phyloP scores from a whole-genome alignment of 805 yeast genomes.

The Hanseniaspora singularis region DNA sequence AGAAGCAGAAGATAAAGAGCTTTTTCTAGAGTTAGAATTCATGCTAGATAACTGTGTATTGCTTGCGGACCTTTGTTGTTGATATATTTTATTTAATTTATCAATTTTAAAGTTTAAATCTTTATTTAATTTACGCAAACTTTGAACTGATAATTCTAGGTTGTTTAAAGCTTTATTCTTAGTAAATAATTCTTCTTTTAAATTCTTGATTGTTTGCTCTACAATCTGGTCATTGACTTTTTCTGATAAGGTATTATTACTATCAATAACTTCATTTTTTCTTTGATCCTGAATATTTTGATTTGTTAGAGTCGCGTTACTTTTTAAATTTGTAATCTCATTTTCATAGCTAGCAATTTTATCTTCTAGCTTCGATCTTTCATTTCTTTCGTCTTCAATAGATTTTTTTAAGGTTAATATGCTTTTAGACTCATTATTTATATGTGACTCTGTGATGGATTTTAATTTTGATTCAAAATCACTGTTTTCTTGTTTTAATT shows the following conservation, averaged over 20 bases:
- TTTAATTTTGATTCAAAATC: background rate
- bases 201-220: slow-evolving; percentile 27
- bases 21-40: background rate
- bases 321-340: too few relatives aligned
- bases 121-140: slow-evolving; percentile 50
- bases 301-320: too few relatives aligned
- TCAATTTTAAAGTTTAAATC: slow-evolving; percentile 58
- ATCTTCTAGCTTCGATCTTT: too few relatives aligned
- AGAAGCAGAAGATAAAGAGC: background rate
- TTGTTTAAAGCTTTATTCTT: slow-evolving; percentile 45
- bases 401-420: background rate
- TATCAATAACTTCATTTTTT: too few relatives aligned
- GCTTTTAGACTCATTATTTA: too few relatives aligned
- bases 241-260: too few relatives aligned
- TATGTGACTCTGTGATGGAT: too few relatives aligned
- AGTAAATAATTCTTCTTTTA: slow-evolving; percentile 42
- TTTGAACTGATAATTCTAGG: slow-evolving; percentile 39
- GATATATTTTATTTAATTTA: slow-evolving; percentile 40
- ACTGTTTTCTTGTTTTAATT: background rate
- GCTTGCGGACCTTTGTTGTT: slow-evolving; percentile 3
- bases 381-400: background rate
- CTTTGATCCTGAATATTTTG: too few relatives aligned
- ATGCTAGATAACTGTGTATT: too few relatives aligned
- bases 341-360: too few relatives aligned
- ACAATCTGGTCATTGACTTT: too few relatives aligned